These are phyloP conservation scores for Fulvia fulva DNA, from an alignment of 2,329 filamentous ascomycete species.

Conservation along the genomic window DNA sequence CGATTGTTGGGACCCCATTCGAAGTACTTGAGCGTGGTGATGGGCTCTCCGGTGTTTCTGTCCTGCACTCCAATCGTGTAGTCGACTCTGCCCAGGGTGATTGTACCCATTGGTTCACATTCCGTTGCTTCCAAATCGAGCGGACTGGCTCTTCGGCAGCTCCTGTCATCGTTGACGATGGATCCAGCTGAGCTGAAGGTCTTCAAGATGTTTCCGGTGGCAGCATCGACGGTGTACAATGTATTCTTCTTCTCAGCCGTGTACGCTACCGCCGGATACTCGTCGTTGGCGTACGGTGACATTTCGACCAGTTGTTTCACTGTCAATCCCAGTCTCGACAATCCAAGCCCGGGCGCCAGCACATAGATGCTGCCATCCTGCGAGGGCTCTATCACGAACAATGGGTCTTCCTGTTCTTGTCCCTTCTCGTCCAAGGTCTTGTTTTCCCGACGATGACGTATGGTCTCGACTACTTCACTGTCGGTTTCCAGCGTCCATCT, in stretches of 20 bases:
- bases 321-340: slow-evolving; percentile 65
- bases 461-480: slow-evolving; percentile 85
- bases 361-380: slow-evolving; percentile 83
- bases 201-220: slow-evolving; percentile 75
- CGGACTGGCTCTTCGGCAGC: slow-evolving; percentile 67
- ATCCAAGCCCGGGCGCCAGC: slow-evolving; percentile 65
- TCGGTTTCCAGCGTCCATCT: slow-evolving; percentile 83
- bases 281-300: slow-evolving; percentile 67
- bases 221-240: slow-evolving; percentile 83
- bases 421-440: slow-evolving; percentile 58
- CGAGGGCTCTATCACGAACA: slow-evolving; percentile 93
- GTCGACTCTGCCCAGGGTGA: slow-evolving; percentile 80
- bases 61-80: slow-evolving; percentile 86
- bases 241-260: slow-evolving; percentile 88
- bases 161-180: slow-evolving; percentile 62
- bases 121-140: slow-evolving; percentile 58
- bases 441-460: slow-evolving; percentile 67
- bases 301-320: slow-evolving; percentile 82
- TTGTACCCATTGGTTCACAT: slow-evolving; percentile 73
- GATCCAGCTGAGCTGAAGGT: slow-evolving; percentile 76
- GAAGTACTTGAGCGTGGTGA: slow-evolving; percentile 87
- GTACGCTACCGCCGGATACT: slow-evolving; percentile 74
- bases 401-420: slow-evolving; percentile 71
- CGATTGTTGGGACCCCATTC: slow-evolving; percentile 94
- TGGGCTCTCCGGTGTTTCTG: slow-evolving; percentile 64